Evolutionary conservation across 1,284 basidiomycete species (phyloP), one percentile per base, ranked within the genome.

Genomic region (Bothia castanella): DNA sequence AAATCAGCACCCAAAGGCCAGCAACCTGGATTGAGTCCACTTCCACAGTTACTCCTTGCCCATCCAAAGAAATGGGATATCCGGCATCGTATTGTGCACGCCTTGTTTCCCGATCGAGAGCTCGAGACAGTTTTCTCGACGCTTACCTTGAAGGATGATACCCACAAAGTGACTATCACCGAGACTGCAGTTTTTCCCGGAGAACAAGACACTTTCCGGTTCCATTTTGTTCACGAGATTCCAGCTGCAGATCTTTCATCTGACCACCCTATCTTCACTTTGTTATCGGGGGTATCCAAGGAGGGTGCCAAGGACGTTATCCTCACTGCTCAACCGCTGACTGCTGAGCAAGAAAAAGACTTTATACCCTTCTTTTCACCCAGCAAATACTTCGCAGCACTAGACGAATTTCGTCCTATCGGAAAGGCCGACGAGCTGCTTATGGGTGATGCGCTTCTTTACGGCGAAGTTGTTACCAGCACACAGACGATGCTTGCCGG

Each of bases 401-500:
- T 78, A 7, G 60, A 69, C 36, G 49, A 58, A 31, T 49, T 66
- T 47, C 40, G 69, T 40, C 57, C 63, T 5, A 51, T 50, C 31
- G 38, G 49, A 11, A 50, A 58, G n/a, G 37, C 31, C 10, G 40
- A 56, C n/a, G 48, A 49, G 8, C 83, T 82, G 78, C 76, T 77
- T 4, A 67, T 87, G 12, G 95, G 95, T 0, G 88, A 92, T 51
- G 76, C 83, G 16, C 64, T 97, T 32, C 63, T 95, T 19, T 98
- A 97, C 60, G 88, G 87, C 21, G 91, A 97, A 69, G 84, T 85
- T 0, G 88, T 98, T 7, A 93, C 92, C 0, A 95, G 91, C 58
- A 99, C 96, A 0, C 96, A 99, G 69, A 96, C 93, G 1, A 82
- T 98, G 81, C 76, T 98, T 2, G 93, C 97, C 64, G 89, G 85